Evolutionary conservation across 768 basidiomycete species (phyloP).

Genomic region (Xerocomellus intermedius): DNA sequence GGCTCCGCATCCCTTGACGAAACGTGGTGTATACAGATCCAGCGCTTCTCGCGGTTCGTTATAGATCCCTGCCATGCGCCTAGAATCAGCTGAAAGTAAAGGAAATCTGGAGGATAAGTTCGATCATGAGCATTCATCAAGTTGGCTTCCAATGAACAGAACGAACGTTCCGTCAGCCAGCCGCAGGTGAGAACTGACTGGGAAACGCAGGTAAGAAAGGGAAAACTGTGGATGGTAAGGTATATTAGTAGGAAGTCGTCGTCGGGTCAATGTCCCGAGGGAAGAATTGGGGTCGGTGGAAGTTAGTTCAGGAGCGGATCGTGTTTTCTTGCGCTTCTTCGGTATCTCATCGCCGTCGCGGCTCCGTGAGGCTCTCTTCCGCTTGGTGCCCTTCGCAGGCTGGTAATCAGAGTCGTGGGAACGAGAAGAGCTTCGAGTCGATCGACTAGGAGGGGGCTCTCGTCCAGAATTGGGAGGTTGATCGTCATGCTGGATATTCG

Average conservation of each 20-base stretch:
- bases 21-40: constrained; percentile 79
- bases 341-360: constrained; percentile 9
- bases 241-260: constrained; percentile 52
- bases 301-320: neutral
- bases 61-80: constrained; percentile 42
- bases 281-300: neutral
- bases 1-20: constrained; percentile 64
- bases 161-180: constrained; percentile 40
- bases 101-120: constrained; percentile 16
- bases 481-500: neutral
- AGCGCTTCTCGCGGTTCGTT: constrained; percentile 59
- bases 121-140: neutral
- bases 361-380: constrained; percentile 13
- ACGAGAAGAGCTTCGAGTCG: constrained; percentile 3
- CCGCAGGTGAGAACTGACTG: constrained; percentile 56
- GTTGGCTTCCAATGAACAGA: neutral
- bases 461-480: neutral
- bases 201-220: constrained; percentile 70
- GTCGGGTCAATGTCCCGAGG: constrained; percentile 21
- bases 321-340: constrained; percentile 13
- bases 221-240: constrained; percentile 50
- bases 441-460: neutral
- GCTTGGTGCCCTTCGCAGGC: constrained; percentile 24
- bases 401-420: constrained; percentile 6
- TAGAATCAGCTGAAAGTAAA: constrained; percentile 15